Conservation (phyloP, 164 flowering plant species). For the Litsea cubeba region DNA sequence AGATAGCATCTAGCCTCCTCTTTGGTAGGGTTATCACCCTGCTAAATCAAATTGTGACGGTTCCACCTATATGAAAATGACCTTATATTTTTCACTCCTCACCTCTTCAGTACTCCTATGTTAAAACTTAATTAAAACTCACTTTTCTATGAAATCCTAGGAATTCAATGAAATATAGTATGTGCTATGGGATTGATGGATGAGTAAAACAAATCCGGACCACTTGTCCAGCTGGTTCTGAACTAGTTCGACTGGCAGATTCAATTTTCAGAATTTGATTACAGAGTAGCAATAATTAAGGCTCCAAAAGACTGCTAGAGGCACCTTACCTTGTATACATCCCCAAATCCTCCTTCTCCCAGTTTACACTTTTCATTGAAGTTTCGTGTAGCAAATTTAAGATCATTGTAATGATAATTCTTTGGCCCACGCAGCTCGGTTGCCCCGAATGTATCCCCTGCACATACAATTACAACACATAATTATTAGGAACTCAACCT, state of each 20-base stretch:
- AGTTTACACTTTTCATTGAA: constrained; percentile 46
- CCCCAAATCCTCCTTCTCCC: constrained; percentile 63
- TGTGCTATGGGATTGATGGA: too few species aligned
- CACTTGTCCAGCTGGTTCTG: background rate
- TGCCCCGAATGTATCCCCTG: constrained; percentile 7
- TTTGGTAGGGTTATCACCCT: too few species aligned
- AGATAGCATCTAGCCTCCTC: too few species aligned
- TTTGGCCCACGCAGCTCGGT: constrained; percentile 45
- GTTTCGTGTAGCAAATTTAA: constrained; percentile 38
- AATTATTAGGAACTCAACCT: background rate
- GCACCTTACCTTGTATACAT: constrained; percentile 49
- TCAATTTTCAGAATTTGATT: background rate
- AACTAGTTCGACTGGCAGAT: too few species aligned
- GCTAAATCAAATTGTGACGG: too few species aligned
- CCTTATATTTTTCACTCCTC: too few species aligned
- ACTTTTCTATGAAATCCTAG: too few species aligned
- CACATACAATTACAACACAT: background rate
- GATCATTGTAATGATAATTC: constrained; percentile 36
- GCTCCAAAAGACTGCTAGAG: background rate
- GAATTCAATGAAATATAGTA: too few species aligned
- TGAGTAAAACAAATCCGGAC: too few species aligned
- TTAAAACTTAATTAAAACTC: too few species aligned
- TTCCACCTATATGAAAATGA: too few species aligned
- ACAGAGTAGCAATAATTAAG: background rate
- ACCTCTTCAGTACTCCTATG: too few species aligned